These are phyloP conservation scores for Phytopythium boreale DNA, from an alignment of 352 stramenopile species.

Conservation along the genomic window DNA sequence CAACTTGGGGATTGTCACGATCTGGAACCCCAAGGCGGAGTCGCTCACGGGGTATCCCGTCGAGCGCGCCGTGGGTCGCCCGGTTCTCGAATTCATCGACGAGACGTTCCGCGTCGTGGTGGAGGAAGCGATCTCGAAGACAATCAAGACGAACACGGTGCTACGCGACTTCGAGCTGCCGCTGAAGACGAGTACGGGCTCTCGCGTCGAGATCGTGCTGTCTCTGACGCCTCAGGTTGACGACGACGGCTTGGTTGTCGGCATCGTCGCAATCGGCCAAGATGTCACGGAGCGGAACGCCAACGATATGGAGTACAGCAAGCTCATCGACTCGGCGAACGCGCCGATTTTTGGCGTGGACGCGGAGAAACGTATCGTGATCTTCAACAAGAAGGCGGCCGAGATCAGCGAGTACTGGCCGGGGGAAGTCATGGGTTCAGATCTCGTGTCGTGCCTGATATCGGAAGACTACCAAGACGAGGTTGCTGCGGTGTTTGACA, in stretches of 20 bases:
- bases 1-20: conserved; percentile 46
- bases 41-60: conserved; percentile 58
- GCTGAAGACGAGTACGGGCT: conserved; percentile 41
- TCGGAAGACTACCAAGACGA: conserved; percentile 59
- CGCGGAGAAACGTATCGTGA: conserved; percentile 47
- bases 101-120: conserved; percentile 45
- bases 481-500: conserved; percentile 67
- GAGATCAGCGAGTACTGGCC: conserved; percentile 87
- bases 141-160: conserved; percentile 39
- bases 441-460: conserved; percentile 82
- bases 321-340: conserved; percentile 74
- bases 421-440: conserved; percentile 82
- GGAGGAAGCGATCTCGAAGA: conserved; percentile 36
- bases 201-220: conserved; percentile 50
- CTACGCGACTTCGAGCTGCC: conserved; percentile 53
- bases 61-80: conserved; percentile 39
- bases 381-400: conserved; percentile 91
- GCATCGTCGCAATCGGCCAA: conserved; percentile 68
- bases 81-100: conserved; percentile 44
- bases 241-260: conserved; percentile 30
- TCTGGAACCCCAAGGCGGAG: conserved; percentile 70
- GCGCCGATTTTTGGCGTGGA: conserved; percentile 79
- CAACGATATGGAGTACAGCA: conserved; percentile 67
- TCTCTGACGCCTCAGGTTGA: conserved; percentile 52
- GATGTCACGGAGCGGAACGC: conserved; percentile 62